A percentile compares a stretch with the other conserved stretches of the same genome.
These are phyloP conservation scores for Penicillium sp. DNA, from an alignment of 2,329 filamentous ascomycete species.

Conservation along the genomic window DNA sequence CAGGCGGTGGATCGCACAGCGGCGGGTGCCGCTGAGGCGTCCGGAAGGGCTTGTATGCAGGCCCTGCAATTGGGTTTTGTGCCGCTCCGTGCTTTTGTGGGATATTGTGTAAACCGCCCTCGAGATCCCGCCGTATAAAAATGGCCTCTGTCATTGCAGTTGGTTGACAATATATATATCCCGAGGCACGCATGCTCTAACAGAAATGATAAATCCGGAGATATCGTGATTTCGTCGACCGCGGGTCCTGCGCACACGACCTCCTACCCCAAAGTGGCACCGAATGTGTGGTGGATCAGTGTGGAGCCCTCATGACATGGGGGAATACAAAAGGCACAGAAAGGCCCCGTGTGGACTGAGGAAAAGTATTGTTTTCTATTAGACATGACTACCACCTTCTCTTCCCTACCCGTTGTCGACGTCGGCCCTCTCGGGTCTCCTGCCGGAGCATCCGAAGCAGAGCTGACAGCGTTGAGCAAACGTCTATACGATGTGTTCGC, in stretches of 20 bases:
- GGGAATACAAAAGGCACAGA: neutral
- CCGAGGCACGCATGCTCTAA: neutral
- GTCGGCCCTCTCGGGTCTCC: conserved; percentile 34
- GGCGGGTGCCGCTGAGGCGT: neutral
- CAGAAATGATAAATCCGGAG: neutral
- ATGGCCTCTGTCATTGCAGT: neutral
- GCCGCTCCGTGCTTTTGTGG: neutral
- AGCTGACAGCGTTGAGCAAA: conserved; percentile 33
- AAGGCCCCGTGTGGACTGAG: neutral
- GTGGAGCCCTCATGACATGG: conserved; percentile 2
- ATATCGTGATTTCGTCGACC: neutral
- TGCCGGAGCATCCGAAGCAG: conserved; percentile 22
- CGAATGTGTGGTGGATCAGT: neutral
- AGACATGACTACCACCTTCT: conserved; percentile 43
- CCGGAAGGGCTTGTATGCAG: neutral
- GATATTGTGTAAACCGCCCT: neutral
- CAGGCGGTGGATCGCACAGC: conserved; percentile 2
- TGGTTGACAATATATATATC: neutral
- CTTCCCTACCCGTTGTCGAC: conserved; percentile 45
- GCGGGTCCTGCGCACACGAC: conserved; percentile 8
- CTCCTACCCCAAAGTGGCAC: neutral
- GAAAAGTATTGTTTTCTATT: neutral
- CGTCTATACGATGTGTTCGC: conserved; percentile 44
- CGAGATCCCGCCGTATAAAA: neutral
- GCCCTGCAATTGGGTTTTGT: neutral